phyloP scores from a whole-genome alignment of 2,329 filamentous ascomycete genomes.

The Diaporthe sp. region DNA sequence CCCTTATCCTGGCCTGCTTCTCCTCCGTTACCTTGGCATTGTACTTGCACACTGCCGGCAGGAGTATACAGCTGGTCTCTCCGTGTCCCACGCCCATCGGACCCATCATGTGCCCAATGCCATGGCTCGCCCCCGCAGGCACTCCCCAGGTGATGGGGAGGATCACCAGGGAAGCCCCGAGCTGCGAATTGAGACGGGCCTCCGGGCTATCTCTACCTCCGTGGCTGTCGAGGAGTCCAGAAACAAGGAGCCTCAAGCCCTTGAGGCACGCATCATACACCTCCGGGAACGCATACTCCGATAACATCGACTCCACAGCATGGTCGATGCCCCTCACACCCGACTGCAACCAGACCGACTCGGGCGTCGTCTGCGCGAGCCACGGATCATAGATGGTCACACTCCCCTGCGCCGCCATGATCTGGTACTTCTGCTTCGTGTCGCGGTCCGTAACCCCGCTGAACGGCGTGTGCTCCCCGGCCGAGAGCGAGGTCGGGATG shows the following conservation, averaged over 20 bases:
- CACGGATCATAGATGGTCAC: not conserved
- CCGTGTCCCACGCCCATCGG: constrained; percentile 71
- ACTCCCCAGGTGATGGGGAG: not conserved
- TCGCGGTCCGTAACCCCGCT: not conserved
- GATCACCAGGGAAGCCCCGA: not conserved
- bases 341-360: not conserved
- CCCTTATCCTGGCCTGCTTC: constrained; percentile 53
- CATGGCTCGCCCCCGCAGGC: constrained; percentile 58
- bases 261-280: not conserved
- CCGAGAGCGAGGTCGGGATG: constrained; percentile 4
- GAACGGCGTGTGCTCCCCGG: not conserved
- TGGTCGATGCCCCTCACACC: not conserved
- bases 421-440: not conserved
- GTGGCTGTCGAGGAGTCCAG: not conserved
- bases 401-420: not conserved
- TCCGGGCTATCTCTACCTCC: not conserved
- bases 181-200: not conserved
- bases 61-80: constrained; percentile 69
- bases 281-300: not conserved
- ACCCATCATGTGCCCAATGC: constrained; percentile 65
- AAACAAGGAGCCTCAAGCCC: not conserved
- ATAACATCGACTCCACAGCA: not conserved
- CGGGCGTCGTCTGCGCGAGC: not conserved
- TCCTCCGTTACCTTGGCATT: constrained; percentile 59
- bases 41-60: constrained; percentile 68